Conservation (phyloP, 305 asterid genomes). For the Fraxinus sp. region DNA sequence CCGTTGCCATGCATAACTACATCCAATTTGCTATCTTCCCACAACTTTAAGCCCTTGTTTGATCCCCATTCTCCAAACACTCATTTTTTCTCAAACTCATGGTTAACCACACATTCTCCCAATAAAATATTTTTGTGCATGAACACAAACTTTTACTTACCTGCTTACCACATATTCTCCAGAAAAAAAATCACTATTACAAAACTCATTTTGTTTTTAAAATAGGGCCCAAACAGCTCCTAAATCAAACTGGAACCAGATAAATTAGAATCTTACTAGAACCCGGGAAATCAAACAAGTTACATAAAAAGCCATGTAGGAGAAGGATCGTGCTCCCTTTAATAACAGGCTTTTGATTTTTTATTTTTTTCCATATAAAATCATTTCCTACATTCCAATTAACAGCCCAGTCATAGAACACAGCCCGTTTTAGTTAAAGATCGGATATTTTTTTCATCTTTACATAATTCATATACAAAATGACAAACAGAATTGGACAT, state of each 20-base stretch:
- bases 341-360: neutral
- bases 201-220: too few relatives aligned
- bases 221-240: too few relatives aligned
- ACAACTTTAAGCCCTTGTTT: neutral
- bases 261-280: neutral
- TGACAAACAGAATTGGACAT: neutral
- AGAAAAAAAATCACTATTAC: too few relatives aligned
- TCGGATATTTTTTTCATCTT: neutral
- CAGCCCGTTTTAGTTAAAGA: neutral
- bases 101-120: too few relatives aligned
- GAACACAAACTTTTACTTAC: too few relatives aligned
- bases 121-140: too few relatives aligned
- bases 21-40: neutral
- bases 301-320: neutral
- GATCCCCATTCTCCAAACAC: neutral
- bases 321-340: neutral
- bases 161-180: too few relatives aligned
- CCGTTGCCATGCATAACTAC: neutral
- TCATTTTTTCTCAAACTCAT: too few relatives aligned
- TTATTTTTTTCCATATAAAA: neutral
- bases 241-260: neutral
- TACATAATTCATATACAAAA: neutral
- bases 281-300: neutral
- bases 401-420: neutral
- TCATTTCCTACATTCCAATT: neutral